Evolutionary conservation across 805 yeast genomes (phyloP), one percentile per base, ranked within the genome.

Genomic region (Gaillardinia entomophila): DNA sequence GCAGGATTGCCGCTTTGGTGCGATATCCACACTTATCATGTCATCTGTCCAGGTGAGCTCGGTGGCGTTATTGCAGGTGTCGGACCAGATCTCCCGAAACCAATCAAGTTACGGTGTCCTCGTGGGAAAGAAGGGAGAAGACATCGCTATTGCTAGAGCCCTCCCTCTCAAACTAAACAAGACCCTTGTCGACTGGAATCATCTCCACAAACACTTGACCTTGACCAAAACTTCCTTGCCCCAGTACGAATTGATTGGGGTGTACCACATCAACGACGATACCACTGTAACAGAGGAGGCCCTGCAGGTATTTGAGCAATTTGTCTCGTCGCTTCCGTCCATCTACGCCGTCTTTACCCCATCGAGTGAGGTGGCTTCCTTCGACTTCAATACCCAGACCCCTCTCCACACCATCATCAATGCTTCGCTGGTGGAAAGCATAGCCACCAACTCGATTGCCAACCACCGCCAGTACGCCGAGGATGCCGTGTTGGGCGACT

Each of bases 191-290:
- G 61, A 64, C 40, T 17, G 34, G 12, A 45, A 46, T 4, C 57
- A 47, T 31, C 45, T 60, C 19, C 26, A 37, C 7, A 51, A 49
- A 27, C 42, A 63, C 24, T 36, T 51, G 12, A 46, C 43, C 3
- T 62, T 64, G 29, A 49, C 55, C 32, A 37, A 41, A 18, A 46
- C 56, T 0, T 57, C 61, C 1, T 34, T 45, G 4, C 67, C 68
- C 1, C 46, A 49, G 16, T 40, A 44, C 23, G 26, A 30, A 4
- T 37, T 59, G 12, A 40, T 62, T 11, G 71, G 71, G 0, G 18
- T 61, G 8, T 66, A 60, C 38, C 45, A 51, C 8, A 40, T 49
- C 4, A 33, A 32, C 16, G 35, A 30, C 11, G 17, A 18, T 16
- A 15, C 17, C 24, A 12, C 25, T 26, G 17, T 6, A 31, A 16